Evolutionary conservation across 106 monocot species (phyloP), one percentile per base, ranked within the genome.

Genomic region (Alisma plantagoaquatica): DNA sequence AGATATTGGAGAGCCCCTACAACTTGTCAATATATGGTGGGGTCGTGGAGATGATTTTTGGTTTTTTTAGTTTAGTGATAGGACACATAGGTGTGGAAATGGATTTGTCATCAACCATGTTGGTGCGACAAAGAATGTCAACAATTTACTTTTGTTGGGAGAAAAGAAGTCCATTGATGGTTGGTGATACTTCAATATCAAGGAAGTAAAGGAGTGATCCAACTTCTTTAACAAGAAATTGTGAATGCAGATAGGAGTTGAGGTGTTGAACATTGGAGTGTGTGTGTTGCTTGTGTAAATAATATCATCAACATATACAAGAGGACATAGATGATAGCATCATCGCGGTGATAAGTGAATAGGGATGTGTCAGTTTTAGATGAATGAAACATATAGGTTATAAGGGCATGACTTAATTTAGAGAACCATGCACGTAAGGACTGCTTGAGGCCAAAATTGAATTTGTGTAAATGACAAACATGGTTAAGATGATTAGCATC

Each of bases 371-470:
- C 54, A 54, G 16, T 20, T 2, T 8, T 18, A 18, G 54, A 54
- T 2, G 2, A 16, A 2, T 6, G 5, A 54, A 54, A 54, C 0
- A 31, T 33, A 17, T 21, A 33, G 8, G 19, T 6, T 0, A 54
- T 7, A 7, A 54, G 54, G 24, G 21, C 18, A 2, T 2, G 2
- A 20, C 12, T 16, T 11, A 54, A 33, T 0, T 22, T 16, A 5
- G 7, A 11, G 5, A 54, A 54, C 54, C 54, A 54, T 12, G 54
- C 54, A 21, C 8, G 0, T 0, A 33, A 33, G 31, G 54, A 31
- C 23, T 54, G 54, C 33, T 54, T 54, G 19, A 33, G 32, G 19
- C 54, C 31, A 54, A 33, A 54, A n/a, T 29, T 6, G 29, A 15
- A 49, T 15, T 20, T 15, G 21, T 46, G 46, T 7, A 46, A 20